Base-by-base conservation (phyloP, 106 monocot species). In the Dactylorhiza incarnata region DNA sequence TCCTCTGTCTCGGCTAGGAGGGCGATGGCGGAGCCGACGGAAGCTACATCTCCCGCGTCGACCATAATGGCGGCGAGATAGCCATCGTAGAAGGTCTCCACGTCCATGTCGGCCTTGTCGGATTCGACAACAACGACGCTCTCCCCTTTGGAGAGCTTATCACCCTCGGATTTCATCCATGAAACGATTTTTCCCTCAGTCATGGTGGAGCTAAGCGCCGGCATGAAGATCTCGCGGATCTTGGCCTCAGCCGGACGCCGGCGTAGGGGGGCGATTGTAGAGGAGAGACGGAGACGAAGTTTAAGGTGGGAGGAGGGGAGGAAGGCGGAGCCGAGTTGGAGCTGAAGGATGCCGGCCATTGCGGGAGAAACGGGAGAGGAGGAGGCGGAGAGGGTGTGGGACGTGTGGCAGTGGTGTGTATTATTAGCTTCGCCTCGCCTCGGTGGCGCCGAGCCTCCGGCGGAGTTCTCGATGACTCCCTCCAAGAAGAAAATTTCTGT, bases 151-250 rank as follows among this genome's bases (percentile, higher is more conserved):
- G 83, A 68, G 76, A 92, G 85, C 29, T 68, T 76, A 63, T 89
- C 92, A 0, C 92, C 92, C 82, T 92, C 92, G 5, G 92, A 73
- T 45, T 80, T 84, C 37, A 81, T 59, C 89, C 92, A 92, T 0
- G 92, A 92, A 4, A 92, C 87, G 72, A 89, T 85, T 80, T 89
- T 92, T 0, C 87, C 86, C 73, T 92, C 89, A 3, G 86, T 92
- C 89, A 91, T 88, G 16, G 88, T 91, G 20, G 88, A 91, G 63
- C 86, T 86, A 23, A 91, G 86, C 45, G 88, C 86, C 63, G 91
- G 91, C 91, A 91, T 91, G 78, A 92, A 92, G 72, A 89, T 92
- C 82, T 92, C 92, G 45, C 89, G 89, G 82, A 92, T 86, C 86
- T 89, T 92, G n/a, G 86, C 82, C 16, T 80, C 48, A 50, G 67